These are phyloP conservation scores for Anastatica hierochuntica DNA, from an alignment of 345 rosid genomes.

Conservation along the genomic window DNA sequence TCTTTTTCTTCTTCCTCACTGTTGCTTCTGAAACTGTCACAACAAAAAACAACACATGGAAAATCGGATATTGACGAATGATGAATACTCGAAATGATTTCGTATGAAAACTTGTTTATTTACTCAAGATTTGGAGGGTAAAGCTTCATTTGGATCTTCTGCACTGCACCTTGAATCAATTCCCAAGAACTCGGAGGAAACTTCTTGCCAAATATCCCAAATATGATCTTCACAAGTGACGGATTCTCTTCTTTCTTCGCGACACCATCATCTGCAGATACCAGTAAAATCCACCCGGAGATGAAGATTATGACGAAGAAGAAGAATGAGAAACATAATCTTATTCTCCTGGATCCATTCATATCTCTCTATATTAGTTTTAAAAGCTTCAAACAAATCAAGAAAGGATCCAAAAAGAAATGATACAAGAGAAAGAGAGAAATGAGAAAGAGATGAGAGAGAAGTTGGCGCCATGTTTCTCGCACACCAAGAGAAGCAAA, in stretches of 20 bases:
- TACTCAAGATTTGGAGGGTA: slow-evolving; percentile 62
- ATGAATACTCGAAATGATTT: neutral
- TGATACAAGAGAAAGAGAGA: neutral
- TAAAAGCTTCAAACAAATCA: neutral
- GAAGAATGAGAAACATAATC: neutral
- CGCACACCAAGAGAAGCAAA: slow-evolving; percentile 3
- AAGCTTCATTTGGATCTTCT: slow-evolving; percentile 34
- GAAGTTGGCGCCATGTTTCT: slow-evolving; percentile 20
- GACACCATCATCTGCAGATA: slow-evolving; percentile 6
- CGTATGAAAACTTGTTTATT: neutral
- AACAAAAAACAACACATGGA: neutral
- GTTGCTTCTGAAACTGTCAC: slow-evolving; percentile 41
- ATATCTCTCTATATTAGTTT: neutral
- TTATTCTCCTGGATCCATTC: slow-evolving; percentile 20
- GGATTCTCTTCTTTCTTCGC: slow-evolving; percentile 25
- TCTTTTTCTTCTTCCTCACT: slow-evolving; percentile 13
- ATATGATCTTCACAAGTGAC: slow-evolving; percentile 26
- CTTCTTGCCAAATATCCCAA: slow-evolving; percentile 26
- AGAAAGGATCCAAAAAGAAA: no score
- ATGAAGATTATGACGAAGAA: slow-evolving; percentile 20
- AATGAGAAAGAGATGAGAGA: no score
- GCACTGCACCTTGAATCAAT: slow-evolving; percentile 36
- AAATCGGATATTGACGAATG: no score
- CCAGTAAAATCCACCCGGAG: slow-evolving; percentile 1
- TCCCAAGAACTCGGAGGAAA: slow-evolving; percentile 47